Base-by-base conservation (phyloP, 306 rosid species). In the Pyrus communis region DNA sequence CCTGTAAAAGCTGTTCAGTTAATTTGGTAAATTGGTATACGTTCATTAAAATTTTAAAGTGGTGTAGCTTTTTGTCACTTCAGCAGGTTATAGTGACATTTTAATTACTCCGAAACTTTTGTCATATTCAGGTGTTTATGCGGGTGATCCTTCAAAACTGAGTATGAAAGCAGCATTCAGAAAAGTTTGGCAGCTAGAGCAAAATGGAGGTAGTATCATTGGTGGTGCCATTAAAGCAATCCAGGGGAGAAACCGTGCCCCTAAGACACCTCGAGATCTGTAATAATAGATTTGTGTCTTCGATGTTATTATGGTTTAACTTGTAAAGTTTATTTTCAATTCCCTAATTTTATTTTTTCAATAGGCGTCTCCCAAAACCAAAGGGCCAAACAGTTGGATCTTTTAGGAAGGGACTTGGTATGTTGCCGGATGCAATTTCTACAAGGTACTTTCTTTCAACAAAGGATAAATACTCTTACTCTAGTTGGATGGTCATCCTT, bases 101-200 rank as follows among this genome's bases (percentile, higher is more conserved):
- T 64, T 75, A 22, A 17, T 58, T 75, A 42, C 73, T 72, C 73
- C 73, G 71, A 58, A 51, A 55, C 11, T 78, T 77, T 63, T 77
- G 77, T 77, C 77, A 46, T 82, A 7, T 70, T 46, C 82, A 95
- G 99, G 99, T 73, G 99, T 95, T 76, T 95, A 95, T 85, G 97
- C 99, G 1, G 97, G 97, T 9, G 97, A 95, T 84, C 97, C 99
- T 92, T 88, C 99, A 76, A 92, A 95, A 72, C 83, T 95, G 71
- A 95, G 99, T 71, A 92, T 95, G 99, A 92, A 92, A 82, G 99
- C 99, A 67, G 99, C 99, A 73, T 95, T 95, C 73, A 96, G 99
- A 27, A 95, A 89, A 85, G 97, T 95, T 68, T 95, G 99, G 99
- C 91, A 62, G 83, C 87, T 95, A 61, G 99, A 95, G 86, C 88